Conservation (phyloP, 345 rosid genomes). For the Theobroma cacao region DNA sequence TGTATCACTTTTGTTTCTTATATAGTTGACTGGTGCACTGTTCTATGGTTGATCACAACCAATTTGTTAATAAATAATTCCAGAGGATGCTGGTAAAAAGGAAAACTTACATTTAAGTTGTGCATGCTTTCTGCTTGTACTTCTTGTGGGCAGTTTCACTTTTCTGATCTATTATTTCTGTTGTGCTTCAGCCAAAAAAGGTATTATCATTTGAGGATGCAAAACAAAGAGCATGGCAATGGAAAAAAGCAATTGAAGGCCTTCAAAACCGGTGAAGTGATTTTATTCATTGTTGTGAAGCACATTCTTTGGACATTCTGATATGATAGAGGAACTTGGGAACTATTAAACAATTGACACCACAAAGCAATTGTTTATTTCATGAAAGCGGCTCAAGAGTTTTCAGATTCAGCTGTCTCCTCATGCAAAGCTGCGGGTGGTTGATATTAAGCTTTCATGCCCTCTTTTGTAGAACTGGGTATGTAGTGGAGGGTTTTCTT, state of each 20-base stretch:
- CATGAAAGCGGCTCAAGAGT: conserved; percentile 19
- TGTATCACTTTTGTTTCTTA: not conserved
- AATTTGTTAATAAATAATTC: not conserved
- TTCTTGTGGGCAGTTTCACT: not conserved
- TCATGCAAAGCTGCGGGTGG: conserved; percentile 1
- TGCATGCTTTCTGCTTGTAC: not conserved
- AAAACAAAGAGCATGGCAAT: conserved; percentile 86
- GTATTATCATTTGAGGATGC: conserved; percentile 86
- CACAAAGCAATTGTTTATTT: conserved; percentile 25
- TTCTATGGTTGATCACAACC: not conserved
- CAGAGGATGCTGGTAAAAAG: not conserved
- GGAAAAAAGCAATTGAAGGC: conserved; percentile 94
- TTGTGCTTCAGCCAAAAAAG: conserved; percentile 79
- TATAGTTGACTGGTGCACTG: not conserved
- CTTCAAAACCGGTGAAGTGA: conserved; percentile 72
- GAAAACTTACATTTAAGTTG: not conserved
- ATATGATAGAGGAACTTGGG: conserved; percentile 23
- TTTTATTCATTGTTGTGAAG: conserved; percentile 9
- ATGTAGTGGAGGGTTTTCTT: not conserved
- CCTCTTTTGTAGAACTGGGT: conserved; percentile 6
- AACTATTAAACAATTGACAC: conserved; percentile 13
- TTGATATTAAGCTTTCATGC: not conserved
- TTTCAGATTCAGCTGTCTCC: conserved; percentile 23
- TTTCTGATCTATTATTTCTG: conserved; percentile 18
- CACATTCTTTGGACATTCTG: conserved; percentile 25